Evolutionary conservation across 768 basidiomycete species (phyloP).

Genomic region (Filobasidium floriforme): DNA sequence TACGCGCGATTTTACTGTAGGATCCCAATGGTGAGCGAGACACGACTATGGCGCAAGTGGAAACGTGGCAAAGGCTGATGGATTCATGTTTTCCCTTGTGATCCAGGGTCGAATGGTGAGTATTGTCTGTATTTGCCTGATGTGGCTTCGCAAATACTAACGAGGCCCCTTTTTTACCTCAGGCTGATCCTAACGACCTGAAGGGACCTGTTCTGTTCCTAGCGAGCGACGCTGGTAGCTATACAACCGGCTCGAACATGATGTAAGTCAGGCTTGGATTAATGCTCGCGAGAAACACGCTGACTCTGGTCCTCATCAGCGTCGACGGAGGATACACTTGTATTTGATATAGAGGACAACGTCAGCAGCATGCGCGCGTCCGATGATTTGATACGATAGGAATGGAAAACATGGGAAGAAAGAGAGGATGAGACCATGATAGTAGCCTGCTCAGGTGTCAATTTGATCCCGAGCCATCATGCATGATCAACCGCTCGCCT

Average conservation of each 20-base stretch:
- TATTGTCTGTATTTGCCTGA: neutral
- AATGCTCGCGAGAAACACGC: neutral
- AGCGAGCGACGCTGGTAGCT: conserved; percentile 78
- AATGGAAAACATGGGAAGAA: too few relatives aligned
- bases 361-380: neutral
- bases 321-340: conserved; percentile 84
- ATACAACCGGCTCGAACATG: conserved; percentile 67
- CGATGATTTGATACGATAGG: too few relatives aligned
- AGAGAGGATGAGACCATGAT: too few relatives aligned
- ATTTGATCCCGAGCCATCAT: too few relatives aligned
- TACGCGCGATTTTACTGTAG: too few relatives aligned
- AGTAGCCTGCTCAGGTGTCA: too few relatives aligned
- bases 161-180: neutral
- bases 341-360: conserved; percentile 23
- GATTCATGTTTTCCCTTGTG: neutral
- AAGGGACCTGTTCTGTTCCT: conserved; percentile 82
- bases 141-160: neutral
- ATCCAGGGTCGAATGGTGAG: conserved; percentile 21
- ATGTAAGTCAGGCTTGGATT: conserved; percentile 19
- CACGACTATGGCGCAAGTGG: conserved; percentile 53
- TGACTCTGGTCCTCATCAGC: too few relatives aligned
- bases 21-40: conserved; percentile 37
- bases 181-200: conserved; percentile 81
- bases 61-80: neutral
- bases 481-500: too few relatives aligned